Conservation (phyloP, 2,329 filamentous ascomycete species). For the Raffaelea deltoideospora region DNA sequence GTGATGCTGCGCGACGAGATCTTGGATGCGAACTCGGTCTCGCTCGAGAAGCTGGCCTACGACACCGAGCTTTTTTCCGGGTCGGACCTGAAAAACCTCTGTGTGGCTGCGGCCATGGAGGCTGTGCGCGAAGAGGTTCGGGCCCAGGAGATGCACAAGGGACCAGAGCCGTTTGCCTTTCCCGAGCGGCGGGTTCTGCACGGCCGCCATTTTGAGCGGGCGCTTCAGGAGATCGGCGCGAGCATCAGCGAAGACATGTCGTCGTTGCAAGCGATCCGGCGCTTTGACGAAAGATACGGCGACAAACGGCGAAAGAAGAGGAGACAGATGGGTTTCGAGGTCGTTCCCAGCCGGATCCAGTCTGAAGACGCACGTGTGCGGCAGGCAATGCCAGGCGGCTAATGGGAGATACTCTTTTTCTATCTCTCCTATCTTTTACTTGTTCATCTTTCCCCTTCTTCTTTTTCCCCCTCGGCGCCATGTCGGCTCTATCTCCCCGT, state of each 20-base stretch:
- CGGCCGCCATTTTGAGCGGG: constrained; percentile 65
- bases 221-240: constrained; percentile 75
- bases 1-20: constrained; percentile 57
- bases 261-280: constrained; percentile 69
- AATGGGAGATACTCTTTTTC: no score
- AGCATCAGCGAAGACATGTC: constrained; percentile 92
- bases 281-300: constrained; percentile 92
- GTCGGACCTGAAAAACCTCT: constrained; percentile 70
- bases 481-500: no score
- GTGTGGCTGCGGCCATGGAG: constrained; percentile 63
- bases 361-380: constrained; percentile 31
- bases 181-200: constrained; percentile 47
- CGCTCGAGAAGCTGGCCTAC: constrained; percentile 45
- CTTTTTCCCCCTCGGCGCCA: no score
- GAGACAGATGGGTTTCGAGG: constrained; percentile 43
- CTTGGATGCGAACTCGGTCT: constrained; percentile 34
- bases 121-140: constrained; percentile 60
- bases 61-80: constrained; percentile 67
- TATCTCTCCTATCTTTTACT: no score
- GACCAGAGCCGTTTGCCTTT: constrained; percentile 38
- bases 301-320: constrained; percentile 52
- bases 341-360: constrained; percentile 22
- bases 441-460: no score
- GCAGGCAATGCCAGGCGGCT: background rate
- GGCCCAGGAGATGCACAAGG: constrained; percentile 16